Evolutionary conservation across 257 asterid species (phyloP).

Genomic region (Ocimum tenuiflorum): DNA sequence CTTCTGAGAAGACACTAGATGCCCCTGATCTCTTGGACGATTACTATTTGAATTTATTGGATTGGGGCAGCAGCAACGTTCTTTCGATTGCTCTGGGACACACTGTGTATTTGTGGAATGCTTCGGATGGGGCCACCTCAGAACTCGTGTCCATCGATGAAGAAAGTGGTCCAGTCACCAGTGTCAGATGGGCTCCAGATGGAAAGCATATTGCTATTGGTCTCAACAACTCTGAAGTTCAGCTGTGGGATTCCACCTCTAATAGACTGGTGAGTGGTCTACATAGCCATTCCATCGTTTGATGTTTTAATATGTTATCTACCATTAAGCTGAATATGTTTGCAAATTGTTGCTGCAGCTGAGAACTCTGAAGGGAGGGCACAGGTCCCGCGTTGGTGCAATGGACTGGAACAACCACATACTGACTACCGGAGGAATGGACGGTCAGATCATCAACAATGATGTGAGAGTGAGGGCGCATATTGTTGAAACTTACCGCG

Average conservation of each 20-base stretch:
- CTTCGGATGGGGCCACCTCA: constrained; percentile 62
- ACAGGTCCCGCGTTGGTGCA: constrained; percentile 61
- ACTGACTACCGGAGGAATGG: constrained; percentile 94
- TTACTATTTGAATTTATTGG: constrained; percentile 75
- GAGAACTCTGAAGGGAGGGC: constrained; percentile 79
- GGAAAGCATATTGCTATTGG: constrained; percentile 81
- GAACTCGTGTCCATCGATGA: constrained; percentile 76
- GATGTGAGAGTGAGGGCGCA: constrained; percentile 70
- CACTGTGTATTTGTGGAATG: constrained; percentile 90
- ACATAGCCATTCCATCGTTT: too few relatives aligned
- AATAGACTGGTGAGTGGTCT: constrained; percentile 48
- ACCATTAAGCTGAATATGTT: too few relatives aligned
- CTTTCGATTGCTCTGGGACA: constrained; percentile 82
- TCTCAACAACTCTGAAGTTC: constrained; percentile 71
- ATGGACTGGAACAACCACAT: constrained; percentile 90
- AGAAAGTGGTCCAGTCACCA: constrained; percentile 78
- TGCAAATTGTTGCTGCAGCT: constrained; percentile 54
- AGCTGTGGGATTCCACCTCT: constrained; percentile 85
- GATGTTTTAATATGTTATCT: not conserved
- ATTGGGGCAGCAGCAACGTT: constrained; percentile 92
- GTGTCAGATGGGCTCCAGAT: constrained; percentile 95
- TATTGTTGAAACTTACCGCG: constrained; percentile 63
- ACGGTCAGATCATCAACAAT: constrained; percentile 67
- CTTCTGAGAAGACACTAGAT: constrained; percentile 86
- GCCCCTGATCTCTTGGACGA: constrained; percentile 90